Evolutionary conservation across 116 monocot species (phyloP), one percentile per base, ranked within the genome.

Genomic region (Iris pallida): DNA sequence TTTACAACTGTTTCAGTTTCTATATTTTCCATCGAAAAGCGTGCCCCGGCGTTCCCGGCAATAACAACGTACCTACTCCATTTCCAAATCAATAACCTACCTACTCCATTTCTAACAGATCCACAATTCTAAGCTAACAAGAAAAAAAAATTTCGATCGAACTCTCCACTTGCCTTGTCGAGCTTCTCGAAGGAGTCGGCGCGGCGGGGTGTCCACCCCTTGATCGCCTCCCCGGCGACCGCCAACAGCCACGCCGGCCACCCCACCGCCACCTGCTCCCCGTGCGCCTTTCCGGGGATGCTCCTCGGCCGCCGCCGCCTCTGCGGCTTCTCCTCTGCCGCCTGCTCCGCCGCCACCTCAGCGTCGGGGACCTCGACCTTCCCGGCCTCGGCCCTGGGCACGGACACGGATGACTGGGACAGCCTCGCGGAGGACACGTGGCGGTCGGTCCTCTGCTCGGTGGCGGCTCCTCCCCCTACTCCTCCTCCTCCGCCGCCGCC

Each of bases 241-340:
- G 72, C 73, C 7, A 80, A 73, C 53, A 84, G 77, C 84, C 84
- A 84, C 55, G 80, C 59, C 44, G 84, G 84, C 84, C 84, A 84
- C 7, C 84, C 84, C 4, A 80, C 84, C 2, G 80, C 84, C 13
- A 77, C 80, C 84, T 73, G 80, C 51, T 80, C 80, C 18, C 79
- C 80, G 42, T 42, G 53, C 55, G 10, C 55, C 42, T 55, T 4
- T 42, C 67, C 52, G 4, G 67, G 43, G 7, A 67, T 7, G 20
- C 30, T 53, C 53, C 67, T n/a, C 54, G 67, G 5, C 42, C 67
- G 53, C 67, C 67, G 10, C 54, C 53, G 53, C 67, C 67, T 67
- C 67, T 7, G 20, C 42, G 8, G 53, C 67, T 41, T 17, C 67
- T 9, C 49, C 65, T 4, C 51, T 6, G 61, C 61, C 61, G 42